Evolutionary conservation across 805 yeast species (phyloP), one percentile per base, ranked within the genome.

Genomic region (Metschnikowia vanudenii): DNA sequence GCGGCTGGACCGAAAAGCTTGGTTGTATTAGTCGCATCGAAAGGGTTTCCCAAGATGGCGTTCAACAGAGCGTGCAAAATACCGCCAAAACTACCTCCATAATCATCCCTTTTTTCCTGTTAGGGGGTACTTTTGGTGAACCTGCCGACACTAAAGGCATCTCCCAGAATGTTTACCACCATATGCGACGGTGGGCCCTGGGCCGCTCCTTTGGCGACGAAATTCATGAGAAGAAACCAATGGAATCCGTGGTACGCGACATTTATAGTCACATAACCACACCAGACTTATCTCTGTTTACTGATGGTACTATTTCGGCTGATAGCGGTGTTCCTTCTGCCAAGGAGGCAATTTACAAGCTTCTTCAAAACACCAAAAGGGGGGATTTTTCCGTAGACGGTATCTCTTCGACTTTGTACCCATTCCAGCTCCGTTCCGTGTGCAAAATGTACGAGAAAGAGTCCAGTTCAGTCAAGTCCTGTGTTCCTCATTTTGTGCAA

Each of bases 401-500:
- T 0, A 65, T 84, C 41, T 70, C 64, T 37, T 74, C 85, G 16
- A 47, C 53, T 0, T 63, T 84, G 11, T 84, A 82, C 56, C 70
- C 72, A 3, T 84, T 81, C 54, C 90, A 84, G 58, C 59, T 73
- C n/a, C 72, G 77, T 41, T 81, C 89, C 0, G 69, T 84, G 6
- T 71, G 76, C 2, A 78, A 76, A 53, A 84, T 84, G 89, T 60
- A 74, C 24, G 76, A 73, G 42, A 74, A 69, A 52, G 90, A 84
- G 55, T 51, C 73, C 0, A 34, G 50, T 1, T 64, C 72, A 8
- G 45, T 47, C n/a, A 58, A 53, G 30, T 59, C 59, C 4, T 41
- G 65, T 12, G 63, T 67, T 44, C 80, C 78, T 1, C 68, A 65
- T 49, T 59, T 68, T 16, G 52, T 67, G 5, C 22, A 57, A 39